Evolutionary conservation across 805 yeast species (phyloP), one percentile per base, ranked within the genome.

Genomic region (Huiozyma naganishii): DNA sequence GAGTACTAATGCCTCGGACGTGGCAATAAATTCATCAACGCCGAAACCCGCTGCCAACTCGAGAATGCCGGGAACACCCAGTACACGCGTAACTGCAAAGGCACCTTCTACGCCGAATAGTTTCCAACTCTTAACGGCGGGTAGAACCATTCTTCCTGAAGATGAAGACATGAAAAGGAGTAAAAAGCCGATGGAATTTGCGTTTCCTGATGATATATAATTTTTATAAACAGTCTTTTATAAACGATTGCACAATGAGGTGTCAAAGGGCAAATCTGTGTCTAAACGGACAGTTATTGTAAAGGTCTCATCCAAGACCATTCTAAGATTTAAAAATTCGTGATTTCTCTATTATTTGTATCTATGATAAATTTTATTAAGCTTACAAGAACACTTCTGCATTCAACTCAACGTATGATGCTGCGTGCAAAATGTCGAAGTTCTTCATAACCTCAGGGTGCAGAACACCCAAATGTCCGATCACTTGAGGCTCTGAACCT

Each of bases 381-480:
- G 33, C 44, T 48, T 56, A 86, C 65, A 88, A 75, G 71, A 90
- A 90, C 44, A 79, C 83, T 69, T 88, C 92, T 43, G 92, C 79
- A 59, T 90, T 83, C 49, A 92, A 73, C 71, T 92, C 99, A 48
- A 89, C 90, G 45, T 82, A 74, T 30, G 95, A 83, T 45, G 89
- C 95, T 54, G 96, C 96, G 57, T 81, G 86, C 42, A 97, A 95
- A 49, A 92, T 77, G 52, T 88, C 97, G 59, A 89, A 92, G 58
- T 74, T 70, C 48, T 74, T 74, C 73, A 90, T 73, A 42, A 92
- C 98, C 60, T 82, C 87, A 32, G 99, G 99, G 65, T 92, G 99
- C 55, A 92, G 72, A 46, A 88, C 96, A 66, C 99, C 99, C 53
- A 92, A 71, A 39, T 79, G 69, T 52, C 99, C 99, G 56, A 89